Evolutionary conservation across 2,329 filamentous ascomycete genomes (phyloP), one percentile per base, ranked within the genome.

Genomic region (Cercospora citrullina): DNA sequence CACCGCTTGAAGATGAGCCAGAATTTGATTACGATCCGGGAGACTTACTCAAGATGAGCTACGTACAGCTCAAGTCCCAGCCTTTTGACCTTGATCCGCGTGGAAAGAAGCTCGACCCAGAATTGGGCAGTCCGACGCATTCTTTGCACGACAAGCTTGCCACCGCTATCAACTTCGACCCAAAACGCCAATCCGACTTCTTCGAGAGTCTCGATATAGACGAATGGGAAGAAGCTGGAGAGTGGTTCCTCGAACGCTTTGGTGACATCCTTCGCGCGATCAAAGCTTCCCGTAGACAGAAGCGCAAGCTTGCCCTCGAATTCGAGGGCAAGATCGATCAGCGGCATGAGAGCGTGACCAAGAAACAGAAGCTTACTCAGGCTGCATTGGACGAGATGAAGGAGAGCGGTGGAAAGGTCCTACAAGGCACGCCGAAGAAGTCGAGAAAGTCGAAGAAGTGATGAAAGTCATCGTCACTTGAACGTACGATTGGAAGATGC

Each of bases 161-260:
- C 3, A 53, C 63, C 6, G 66, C 71, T 9, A 66, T 65, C 16
- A 26, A 21, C 1, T 16, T 68, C 9, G 57, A 71, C 10, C 28
- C 28, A 30, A 30, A 30, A 30, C 28, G 7, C 28, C 28, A 30
- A 30, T 30, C 28, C 28, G 28, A 30, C 28, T 87, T 88, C 75
- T 84, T 90, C 69, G 77, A 79, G 1, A 82, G 81, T 9, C 79
- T 89, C 48, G 77, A 80, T 0, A 81, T 88, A 16, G 76, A 81
- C 3, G 82, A 89, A 69, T 89, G 87, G 86, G 87, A 89, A 77
- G 83, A 87, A 57, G 85, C 86, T 23, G 87, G 87, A 2, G 85
- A 88, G 66, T 86, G 87, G 82, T 84, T 90, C 57, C 80, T 89
- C 1, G 83, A 84, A 1, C 81, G 82, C 60, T 88, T 89, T 72